Base-by-base conservation (phyloP, 2,329 filamentous ascomycete genomes). In the Stagonosporopsis tanaceti region DNA sequence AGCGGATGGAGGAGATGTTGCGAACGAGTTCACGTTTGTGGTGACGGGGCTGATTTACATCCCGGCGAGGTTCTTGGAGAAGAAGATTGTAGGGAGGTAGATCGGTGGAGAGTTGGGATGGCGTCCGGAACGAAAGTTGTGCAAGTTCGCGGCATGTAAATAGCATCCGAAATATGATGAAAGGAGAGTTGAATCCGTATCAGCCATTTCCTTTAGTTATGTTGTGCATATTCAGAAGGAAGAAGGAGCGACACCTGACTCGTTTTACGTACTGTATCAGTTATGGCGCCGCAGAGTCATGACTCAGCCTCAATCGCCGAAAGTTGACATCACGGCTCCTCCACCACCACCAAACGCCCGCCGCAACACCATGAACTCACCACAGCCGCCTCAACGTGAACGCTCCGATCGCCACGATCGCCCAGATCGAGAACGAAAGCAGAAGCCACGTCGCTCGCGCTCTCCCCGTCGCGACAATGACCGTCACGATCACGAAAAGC, bases 381-480 rank as follows among this genome's bases (percentile, higher is more conserved):
- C 50, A 22, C 48, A 28, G 40, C 20, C 45, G 8, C 38, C 48
- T 5, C 42, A 42, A 27, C 40, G 27, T 34, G 42, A 53, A 27
- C 44, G 45, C 2, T 24, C 25, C 27, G 50, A 57, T 12, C 52
- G 46, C 25, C 46, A 34, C 30, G 46, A 55, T 39, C 52, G 52
- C 7, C 39, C 52, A 12, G 46, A 50, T 5, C 44, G 54, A 45
- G 53, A 51, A 6, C 34, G 46, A 27, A 75, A 73, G 45, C 76
- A 76, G 50, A 76, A 72, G 50, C 73, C 77, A 53, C 75, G 70
- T 48, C 71, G 69, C 15, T 73, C 72, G 12, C 70, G 68, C 32
- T 76, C 72, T 24, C 73, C 73, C 24, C 70, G 59, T 9, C 65
- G 61, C 52, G 66, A 72, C 52, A 51, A 65, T 17, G 64, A 68